Conservation (phyloP, 2,329 filamentous ascomycete species). For the Eutypa lata region DNA sequence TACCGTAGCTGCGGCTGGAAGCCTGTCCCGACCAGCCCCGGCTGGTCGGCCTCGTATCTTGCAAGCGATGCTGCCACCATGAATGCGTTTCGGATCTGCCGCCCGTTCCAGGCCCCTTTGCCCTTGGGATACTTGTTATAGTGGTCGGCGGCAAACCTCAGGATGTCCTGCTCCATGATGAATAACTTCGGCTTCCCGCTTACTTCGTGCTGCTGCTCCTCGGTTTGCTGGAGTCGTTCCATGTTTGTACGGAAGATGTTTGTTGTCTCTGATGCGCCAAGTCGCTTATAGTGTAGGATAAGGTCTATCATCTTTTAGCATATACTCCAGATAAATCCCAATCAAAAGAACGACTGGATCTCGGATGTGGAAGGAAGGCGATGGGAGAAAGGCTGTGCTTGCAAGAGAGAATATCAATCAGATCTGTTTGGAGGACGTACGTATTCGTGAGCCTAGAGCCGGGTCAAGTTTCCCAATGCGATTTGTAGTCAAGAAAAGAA, state of each 20-base stretch:
- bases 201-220: background rate
- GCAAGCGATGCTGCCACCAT: background rate
- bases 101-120: constrained; percentile 29
- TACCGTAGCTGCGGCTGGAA: background rate
- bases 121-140: constrained; percentile 2
- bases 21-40: background rate
- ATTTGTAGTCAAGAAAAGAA: background rate
- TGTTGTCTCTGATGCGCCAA: background rate
- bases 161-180: background rate
- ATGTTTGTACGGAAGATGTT: background rate
- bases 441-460: background rate
- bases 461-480: background rate
- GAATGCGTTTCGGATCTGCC: constrained; percentile 33
- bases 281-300: background rate
- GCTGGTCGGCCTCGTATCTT: background rate
- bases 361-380: no score
- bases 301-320: constrained; percentile 36
- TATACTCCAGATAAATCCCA: constrained; percentile 39
- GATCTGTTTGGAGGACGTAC: background rate
- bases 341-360: constrained; percentile 36
- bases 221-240: background rate
- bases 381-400: background rate
- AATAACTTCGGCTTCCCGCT: background rate
- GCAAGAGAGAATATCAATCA: background rate
- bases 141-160: background rate